Evolutionary conservation across 2,329 filamentous ascomycete species (phyloP).

Genomic region (Xylariaceae sp.): DNA sequence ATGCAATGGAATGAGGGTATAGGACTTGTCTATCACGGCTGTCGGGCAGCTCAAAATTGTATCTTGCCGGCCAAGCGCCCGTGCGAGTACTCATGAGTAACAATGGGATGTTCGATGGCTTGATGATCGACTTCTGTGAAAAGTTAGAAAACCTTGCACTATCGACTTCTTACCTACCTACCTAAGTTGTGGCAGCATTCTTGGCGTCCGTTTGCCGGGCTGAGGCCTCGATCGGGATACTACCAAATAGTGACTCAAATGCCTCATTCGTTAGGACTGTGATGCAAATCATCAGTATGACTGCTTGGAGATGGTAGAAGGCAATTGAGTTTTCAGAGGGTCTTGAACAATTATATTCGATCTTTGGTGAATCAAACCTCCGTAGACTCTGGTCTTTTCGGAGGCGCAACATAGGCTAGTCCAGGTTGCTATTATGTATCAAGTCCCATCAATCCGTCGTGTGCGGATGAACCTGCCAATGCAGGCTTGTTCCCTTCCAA

Average conservation of each 20-base stretch:
- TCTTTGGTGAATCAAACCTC: constrained; percentile 7
- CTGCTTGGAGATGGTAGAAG: background rate
- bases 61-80: background rate
- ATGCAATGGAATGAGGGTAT: too few species aligned
- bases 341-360: constrained; percentile 14
- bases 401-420: constrained; percentile 17
- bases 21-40: too few species aligned
- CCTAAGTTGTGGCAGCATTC: too few species aligned
- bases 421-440: constrained; percentile 17
- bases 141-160: too few species aligned
- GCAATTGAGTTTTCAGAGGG: constrained; percentile 8
- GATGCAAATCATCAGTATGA: too few species aligned
- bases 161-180: too few species aligned
- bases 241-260: too few species aligned
- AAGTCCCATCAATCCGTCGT: constrained; percentile 29
- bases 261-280: too few species aligned
- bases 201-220: too few species aligned
- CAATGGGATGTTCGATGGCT: background rate
- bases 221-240: too few species aligned
- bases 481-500: constrained; percentile 13
- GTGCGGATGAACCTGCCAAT: constrained; percentile 9
- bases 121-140: background rate
- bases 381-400: constrained; percentile 7
- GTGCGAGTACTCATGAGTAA: background rate
- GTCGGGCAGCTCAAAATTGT: background rate